Evolutionary conservation across 306 rosid genomes (phyloP).

Genomic region (Elaeagnus macrophylla): DNA sequence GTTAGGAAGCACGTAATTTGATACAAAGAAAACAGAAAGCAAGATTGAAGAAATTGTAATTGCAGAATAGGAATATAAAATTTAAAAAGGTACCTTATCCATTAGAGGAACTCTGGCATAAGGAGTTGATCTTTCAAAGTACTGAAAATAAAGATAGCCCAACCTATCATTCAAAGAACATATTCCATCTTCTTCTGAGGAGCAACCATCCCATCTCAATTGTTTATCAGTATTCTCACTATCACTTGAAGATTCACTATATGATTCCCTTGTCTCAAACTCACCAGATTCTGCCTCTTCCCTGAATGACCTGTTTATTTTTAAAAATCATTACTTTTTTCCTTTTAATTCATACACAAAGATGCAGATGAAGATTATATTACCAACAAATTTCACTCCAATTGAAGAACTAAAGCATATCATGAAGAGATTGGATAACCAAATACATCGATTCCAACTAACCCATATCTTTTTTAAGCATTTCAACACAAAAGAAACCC

Average conservation of each 20-base stretch:
- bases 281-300: constrained; percentile 71
- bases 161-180: constrained; percentile 56
- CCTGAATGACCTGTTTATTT: constrained; percentile 27
- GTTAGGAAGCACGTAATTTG: not conserved
- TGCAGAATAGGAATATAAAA: constrained; percentile 8
- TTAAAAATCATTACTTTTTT: no score
- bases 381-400: no score
- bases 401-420: no score
- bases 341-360: no score
- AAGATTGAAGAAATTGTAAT: not conserved
- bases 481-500: no score
- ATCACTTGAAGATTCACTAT: constrained; percentile 65
- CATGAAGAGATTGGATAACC: no score
- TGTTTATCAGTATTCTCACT: constrained; percentile 60
- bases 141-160: constrained; percentile 63
- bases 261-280: constrained; percentile 68
- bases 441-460: no score
- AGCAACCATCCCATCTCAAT: constrained; percentile 77
- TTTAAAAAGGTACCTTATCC: constrained; percentile 58
- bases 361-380: no score
- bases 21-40: not conserved
- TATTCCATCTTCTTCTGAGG: constrained; percentile 74
- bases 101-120: constrained; percentile 89
- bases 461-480: no score
- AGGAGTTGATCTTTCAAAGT: constrained; percentile 90